Percentiles rank a stretch among this genome's conserved stretches.
These are phyloP conservation scores for Xerocomus spinulosus DNA, from an alignment of 768 basidiomycete species.

Conservation along the genomic window DNA sequence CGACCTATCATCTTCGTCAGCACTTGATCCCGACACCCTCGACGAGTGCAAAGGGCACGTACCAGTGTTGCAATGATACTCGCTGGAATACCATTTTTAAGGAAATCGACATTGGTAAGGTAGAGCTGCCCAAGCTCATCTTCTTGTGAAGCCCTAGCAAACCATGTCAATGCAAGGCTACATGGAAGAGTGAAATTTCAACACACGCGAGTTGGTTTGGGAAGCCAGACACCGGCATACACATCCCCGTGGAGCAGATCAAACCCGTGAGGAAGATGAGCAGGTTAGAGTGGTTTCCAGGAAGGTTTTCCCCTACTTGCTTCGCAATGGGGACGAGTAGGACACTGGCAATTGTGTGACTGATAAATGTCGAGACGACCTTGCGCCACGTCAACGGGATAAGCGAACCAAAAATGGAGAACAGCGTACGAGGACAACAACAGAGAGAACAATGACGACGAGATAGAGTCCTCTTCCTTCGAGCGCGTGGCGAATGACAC, in stretches of 20 bases:
- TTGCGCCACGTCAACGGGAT: constrained; percentile 21
- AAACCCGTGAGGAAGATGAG: constrained; percentile 92
- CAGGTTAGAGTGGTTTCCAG: constrained; percentile 65
- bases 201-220: constrained; percentile 94
- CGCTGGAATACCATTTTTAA: constrained; percentile 94
- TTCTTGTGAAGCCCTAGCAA: constrained; percentile 77
- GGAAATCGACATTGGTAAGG: constrained; percentile 79
- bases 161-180: neutral
- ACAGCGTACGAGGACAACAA: constrained; percentile 58
- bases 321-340: constrained; percentile 95
- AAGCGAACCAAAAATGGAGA: neutral
- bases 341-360: constrained; percentile 95
- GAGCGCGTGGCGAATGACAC: constrained; percentile 53
- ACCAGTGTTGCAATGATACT: constrained; percentile 85
- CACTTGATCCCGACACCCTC: neutral
- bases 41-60: constrained; percentile 1
- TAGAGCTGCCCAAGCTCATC: constrained; percentile 92
- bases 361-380: constrained; percentile 93
- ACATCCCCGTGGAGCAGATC: constrained; percentile 96
- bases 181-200: neutral
- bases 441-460: constrained; percentile 67
- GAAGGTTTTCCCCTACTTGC: constrained; percentile 77
- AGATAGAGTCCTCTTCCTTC: constrained; percentile 58
- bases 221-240: constrained; percentile 98
- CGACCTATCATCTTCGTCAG: constrained; percentile 12